phyloP scores from a whole-genome alignment of 2,329 filamentous ascomycete species.

The Diaporthe australafricana region DNA sequence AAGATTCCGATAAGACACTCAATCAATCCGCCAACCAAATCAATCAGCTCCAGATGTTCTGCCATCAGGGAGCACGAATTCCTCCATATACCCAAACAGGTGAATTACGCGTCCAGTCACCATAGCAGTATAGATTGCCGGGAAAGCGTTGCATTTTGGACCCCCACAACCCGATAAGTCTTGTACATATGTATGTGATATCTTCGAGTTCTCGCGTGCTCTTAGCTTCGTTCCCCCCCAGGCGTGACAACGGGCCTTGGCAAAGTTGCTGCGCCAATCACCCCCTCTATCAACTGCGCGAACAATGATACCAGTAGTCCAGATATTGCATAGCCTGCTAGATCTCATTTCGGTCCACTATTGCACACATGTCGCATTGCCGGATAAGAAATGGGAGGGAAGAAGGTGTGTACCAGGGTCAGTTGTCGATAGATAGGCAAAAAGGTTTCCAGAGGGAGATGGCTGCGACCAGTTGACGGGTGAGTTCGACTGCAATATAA shows the following conservation, averaged over 20 bases:
- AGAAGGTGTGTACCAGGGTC: not conserved
- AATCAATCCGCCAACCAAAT: too few relatives aligned
- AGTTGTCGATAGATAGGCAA: not conserved
- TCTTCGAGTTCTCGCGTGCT: slow-evolving; percentile 3
- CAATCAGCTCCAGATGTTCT: not conserved
- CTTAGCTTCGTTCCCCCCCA: slow-evolving; percentile 6
- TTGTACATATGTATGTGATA: slow-evolving; percentile 12
- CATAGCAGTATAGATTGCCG: not conserved
- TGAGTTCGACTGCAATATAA: not conserved
- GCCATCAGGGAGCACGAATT: not conserved
- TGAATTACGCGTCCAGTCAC: not conserved
- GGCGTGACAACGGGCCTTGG: not conserved
- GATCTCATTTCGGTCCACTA: slow-evolving; percentile 14
- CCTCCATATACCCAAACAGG: not conserved
- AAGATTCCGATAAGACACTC: too few relatives aligned
- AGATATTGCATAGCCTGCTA: not conserved
- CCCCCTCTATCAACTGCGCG: not conserved
- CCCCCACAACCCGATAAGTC: slow-evolving; percentile 7
- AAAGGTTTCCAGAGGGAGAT: not conserved
- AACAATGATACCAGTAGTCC: slow-evolving; percentile 5
- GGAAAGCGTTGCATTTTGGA: not conserved
- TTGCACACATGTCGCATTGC: slow-evolving; percentile 18
- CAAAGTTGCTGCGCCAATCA: slow-evolving; percentile 12
- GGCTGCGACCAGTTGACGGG: not conserved
- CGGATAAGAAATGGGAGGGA: slow-evolving; percentile 1